phyloP scores from a whole-genome alignment of 1,284 basidiomycete genomes.

The Rhodofomes roseus region DNA sequence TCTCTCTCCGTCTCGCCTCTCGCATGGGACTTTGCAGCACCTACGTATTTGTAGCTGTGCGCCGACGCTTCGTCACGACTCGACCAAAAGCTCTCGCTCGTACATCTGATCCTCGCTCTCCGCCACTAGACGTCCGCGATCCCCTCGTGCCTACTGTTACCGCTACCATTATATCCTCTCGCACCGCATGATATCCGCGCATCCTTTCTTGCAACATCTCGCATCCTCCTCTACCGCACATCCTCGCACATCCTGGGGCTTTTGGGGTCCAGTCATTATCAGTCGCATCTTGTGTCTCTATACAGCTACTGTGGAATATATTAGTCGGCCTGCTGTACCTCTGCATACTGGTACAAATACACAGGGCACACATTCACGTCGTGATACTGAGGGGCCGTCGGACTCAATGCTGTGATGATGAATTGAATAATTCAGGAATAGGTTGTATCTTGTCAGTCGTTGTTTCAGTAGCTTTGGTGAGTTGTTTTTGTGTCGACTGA shows the following conservation, averaged over 20 bases:
- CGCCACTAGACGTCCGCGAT: conserved; percentile 22
- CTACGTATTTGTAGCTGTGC: conserved; percentile 1
- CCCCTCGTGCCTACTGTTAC: conserved; percentile 8
- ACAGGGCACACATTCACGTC: too few relatives aligned
- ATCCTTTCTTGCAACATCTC: conserved; percentile 7
- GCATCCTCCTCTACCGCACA: conserved; percentile 14
- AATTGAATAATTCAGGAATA: too few relatives aligned
- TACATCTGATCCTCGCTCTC: conserved; percentile 20
- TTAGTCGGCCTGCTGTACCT: not conserved
- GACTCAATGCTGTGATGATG: too few relatives aligned
- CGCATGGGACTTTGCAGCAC: conserved; percentile 28
- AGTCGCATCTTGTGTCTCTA: conserved; percentile 19
- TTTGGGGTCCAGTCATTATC: conserved; percentile 12
- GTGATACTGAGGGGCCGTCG: too few relatives aligned
- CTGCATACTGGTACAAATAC: not conserved
- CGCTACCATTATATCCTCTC: conserved; percentile 21
- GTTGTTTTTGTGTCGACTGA: too few relatives aligned
- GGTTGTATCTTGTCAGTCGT: too few relatives aligned
- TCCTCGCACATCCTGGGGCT: conserved; percentile 12
- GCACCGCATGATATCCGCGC: conserved; percentile 25
- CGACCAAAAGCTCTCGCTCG: conserved; percentile 22
- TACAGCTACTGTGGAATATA: conserved; percentile 2
- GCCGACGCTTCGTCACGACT: conserved; percentile 7
- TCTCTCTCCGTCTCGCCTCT: conserved; percentile 2
- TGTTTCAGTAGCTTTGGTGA: too few relatives aligned